Base-by-base conservation (phyloP, 1,284 basidiomycete genomes). In the Cerioporus squamosus region DNA sequence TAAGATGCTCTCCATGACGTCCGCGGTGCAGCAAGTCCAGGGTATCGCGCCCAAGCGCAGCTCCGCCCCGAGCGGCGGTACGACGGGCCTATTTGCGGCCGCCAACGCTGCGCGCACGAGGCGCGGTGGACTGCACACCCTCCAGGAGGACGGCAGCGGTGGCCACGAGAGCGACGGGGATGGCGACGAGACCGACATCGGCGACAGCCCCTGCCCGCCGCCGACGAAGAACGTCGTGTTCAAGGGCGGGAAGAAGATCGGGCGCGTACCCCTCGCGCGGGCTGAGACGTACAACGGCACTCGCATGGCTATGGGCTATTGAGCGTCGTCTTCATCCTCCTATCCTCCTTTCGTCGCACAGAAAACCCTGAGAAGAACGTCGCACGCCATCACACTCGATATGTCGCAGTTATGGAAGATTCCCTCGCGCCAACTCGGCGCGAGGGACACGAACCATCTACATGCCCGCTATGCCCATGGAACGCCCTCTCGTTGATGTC, bases 161-260 rank as follows among this genome's bases (percentile, higher is more conserved):
- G 75, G 74, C 20, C 81, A 82, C 50, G 67, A 71, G 43, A 84
- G 82, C 29, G 90, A 91, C 45, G 88, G 90, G 54, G 90, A 91
- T 44, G 88, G 90, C 53, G 88, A 87, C 48, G 89, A 91, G 50
- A 85, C 83, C 9, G 89, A 91, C 65, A 74, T 91, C 50, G 90
- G 88, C 17, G 90, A 91, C 67, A 92, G 90, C 66, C 91, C 91
- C 1, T 93, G 90, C 74, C 91, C 90, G 14, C 88, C 90, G 39
- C 85, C 88, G 12, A 83, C 78, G 40, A 89, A 86, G 68, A 76
- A 73, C 40, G 72, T 72, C 51, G 70, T 68, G n/a, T 74, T 81
- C 61, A 86, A 85, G 69, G 77, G 75, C 33, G 33, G 33, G 65
- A 87, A 84, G 72, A 84, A 81, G 73, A 66, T 82, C 24, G 74